phyloP scores from a whole-genome alignment of 2,329 filamentous ascomycete species.

The Thermothelomyces thermophilus region DNA sequence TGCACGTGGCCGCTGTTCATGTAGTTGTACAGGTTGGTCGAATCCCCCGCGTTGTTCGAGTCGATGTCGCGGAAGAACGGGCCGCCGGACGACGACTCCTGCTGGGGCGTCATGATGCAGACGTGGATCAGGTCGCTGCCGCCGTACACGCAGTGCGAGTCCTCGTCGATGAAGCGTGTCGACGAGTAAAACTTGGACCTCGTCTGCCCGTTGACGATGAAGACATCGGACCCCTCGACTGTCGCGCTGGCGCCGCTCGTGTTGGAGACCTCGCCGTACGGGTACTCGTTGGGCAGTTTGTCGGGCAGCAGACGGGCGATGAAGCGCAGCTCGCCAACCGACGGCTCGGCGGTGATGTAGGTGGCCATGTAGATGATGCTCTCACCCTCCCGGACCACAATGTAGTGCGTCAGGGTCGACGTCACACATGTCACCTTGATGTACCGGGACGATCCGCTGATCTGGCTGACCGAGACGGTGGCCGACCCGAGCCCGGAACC shows the following conservation, averaged over 20 bases:
- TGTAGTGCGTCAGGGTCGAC: constrained; percentile 57
- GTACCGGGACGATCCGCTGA: constrained; percentile 35
- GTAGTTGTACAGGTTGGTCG: constrained; percentile 58
- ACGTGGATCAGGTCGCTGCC: constrained; percentile 44
- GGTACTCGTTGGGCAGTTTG: constrained; percentile 45
- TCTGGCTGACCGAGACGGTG: constrained; percentile 44
- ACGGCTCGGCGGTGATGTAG: constrained; percentile 51
- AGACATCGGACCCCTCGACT: constrained; percentile 55
- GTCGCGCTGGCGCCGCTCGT: constrained; percentile 44
- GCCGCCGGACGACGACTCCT: constrained; percentile 57
- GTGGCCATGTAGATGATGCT: constrained; percentile 56
- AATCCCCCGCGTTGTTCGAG: constrained; percentile 54
- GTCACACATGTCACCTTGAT: constrained; percentile 57
- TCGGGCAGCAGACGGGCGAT: constrained; percentile 53
- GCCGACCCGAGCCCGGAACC: constrained; percentile 52
- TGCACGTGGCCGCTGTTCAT: constrained; percentile 61
- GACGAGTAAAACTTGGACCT: constrained; percentile 65
- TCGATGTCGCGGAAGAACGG: constrained; percentile 63
- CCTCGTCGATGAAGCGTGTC: constrained; percentile 63
- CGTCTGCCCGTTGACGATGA: constrained; percentile 54
- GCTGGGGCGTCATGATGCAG: constrained; percentile 52
- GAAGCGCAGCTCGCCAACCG: constrained; percentile 55
- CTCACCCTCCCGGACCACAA: constrained; percentile 54
- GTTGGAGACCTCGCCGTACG: constrained; percentile 49
- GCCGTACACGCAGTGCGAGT: constrained; percentile 55